Conservation (phyloP, 2,329 filamentous ascomycete genomes). For the Stachybotrys chlorohalonatus region DNA sequence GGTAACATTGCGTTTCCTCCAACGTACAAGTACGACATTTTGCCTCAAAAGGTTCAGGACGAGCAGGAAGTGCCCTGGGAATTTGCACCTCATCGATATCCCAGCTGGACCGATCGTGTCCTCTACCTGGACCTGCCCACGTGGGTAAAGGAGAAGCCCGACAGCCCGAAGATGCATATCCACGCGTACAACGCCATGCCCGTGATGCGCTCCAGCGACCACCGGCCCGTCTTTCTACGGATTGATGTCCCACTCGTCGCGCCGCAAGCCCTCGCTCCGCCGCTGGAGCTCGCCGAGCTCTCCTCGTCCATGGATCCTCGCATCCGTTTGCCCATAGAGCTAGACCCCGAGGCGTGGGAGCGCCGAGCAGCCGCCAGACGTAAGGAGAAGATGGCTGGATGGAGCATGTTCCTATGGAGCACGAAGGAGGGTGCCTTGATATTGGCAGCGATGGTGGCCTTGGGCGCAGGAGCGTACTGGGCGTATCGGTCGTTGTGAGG, state of each 20-base stretch:
- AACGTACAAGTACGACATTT: conserved; percentile 78
- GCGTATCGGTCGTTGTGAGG: conserved; percentile 10
- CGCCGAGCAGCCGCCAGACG: conserved; percentile 35
- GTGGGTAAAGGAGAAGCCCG: conserved; percentile 32
- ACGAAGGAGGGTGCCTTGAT: conserved; percentile 40
- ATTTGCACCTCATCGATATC: conserved; percentile 78
- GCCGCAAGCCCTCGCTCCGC: conserved; percentile 27
- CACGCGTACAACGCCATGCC: conserved; percentile 67
- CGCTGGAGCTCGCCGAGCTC: conserved; percentile 10
- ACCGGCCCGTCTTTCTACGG: conserved; percentile 72
- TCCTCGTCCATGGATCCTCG: conserved; percentile 29
- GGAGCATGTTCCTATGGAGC: conserved; percentile 45
- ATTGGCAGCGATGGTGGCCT: conserved; percentile 30
- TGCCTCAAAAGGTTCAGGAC: conserved; percentile 18
- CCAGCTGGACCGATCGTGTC: conserved; percentile 89
- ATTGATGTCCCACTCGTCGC: conserved; percentile 53
- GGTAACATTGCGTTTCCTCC: conserved; percentile 71
- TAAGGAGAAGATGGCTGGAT: conserved; percentile 40
- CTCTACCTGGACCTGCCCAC: conserved; percentile 60
- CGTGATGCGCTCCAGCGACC: conserved; percentile 75
- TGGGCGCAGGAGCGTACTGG: conserved; percentile 39
- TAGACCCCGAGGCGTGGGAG: conserved; percentile 47
- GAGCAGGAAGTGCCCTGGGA: conserved; percentile 45
- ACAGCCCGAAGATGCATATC: conserved; percentile 34
- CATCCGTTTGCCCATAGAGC: conserved; percentile 36